phyloP scores from a whole-genome alignment of 2,329 filamentous ascomycete genomes.

The Fonsecaea monophora region DNA sequence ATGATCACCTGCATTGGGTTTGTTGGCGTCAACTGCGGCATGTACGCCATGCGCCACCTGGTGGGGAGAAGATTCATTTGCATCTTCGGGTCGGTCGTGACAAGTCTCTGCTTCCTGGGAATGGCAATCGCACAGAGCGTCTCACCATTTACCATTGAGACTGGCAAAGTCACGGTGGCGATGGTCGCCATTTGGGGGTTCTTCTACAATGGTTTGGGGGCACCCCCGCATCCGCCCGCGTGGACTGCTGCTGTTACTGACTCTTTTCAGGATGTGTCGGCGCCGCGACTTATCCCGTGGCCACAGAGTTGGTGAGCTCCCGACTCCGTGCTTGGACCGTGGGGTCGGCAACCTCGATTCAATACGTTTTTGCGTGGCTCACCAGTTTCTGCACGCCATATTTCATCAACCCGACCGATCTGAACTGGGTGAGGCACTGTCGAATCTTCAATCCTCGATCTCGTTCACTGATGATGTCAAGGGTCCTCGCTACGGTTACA shows the following conservation, averaged over 20 bases:
- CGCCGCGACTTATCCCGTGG: constrained; percentile 45
- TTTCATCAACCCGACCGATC: constrained; percentile 49
- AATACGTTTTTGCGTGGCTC: constrained; percentile 48
- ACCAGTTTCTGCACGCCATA: constrained; percentile 49
- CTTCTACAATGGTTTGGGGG: constrained; percentile 43
- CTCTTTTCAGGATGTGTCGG: constrained; percentile 41
- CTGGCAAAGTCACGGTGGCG: constrained; percentile 43
- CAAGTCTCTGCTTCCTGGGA: constrained; percentile 56
- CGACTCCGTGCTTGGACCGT: constrained; percentile 47
- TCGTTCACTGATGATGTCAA: not conserved
- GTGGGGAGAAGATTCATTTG: constrained; percentile 57
- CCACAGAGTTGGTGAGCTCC: constrained; percentile 42
- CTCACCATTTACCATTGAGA: constrained; percentile 29
- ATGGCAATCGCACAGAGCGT: constrained; percentile 50
- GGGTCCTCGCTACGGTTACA: constrained; percentile 16
- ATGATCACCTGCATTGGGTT: constrained; percentile 60
- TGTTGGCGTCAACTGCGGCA: constrained; percentile 57
- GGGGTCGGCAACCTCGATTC: constrained; percentile 45
- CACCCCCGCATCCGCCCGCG: not conserved
- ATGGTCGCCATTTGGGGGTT: constrained; percentile 48
- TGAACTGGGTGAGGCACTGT: constrained; percentile 44
- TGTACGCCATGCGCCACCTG: constrained; percentile 58
- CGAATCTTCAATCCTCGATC: not conserved
- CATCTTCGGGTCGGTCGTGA: constrained; percentile 54
- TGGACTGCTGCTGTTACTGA: not conserved